These are phyloP conservation scores for Actinomortierella ambigua DNA, from an alignment of 371 early-diverging fungal species.

Conservation along the genomic window DNA sequence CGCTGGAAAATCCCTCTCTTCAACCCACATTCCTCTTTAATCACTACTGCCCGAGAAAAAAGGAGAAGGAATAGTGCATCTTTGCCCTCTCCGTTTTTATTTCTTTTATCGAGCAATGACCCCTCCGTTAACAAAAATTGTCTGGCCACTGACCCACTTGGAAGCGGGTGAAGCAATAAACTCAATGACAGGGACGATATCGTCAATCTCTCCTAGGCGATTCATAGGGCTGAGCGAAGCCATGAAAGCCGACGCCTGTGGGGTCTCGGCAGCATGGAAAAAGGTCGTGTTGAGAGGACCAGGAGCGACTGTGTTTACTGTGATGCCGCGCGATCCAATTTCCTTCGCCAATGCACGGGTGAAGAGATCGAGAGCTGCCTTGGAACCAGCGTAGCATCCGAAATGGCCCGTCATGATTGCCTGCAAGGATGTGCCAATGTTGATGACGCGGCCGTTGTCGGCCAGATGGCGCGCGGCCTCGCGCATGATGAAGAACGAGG, in stretches of 20 bases:
- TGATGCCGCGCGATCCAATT: slow-evolving; percentile 13
- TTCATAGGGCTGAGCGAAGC: slow-evolving; percentile 6
- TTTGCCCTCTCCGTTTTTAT: too few species aligned
- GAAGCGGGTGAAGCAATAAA: slow-evolving; percentile 8
- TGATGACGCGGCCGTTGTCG: slow-evolving; percentile 9
- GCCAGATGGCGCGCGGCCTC: slow-evolving; percentile 11
- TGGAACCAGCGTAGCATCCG: slow-evolving; percentile 14
- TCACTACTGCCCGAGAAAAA: too few species aligned
- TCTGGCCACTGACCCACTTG: slow-evolving; percentile 15
- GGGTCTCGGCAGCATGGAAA: slow-evolving; percentile 14
- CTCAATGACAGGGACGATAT: slow-evolving; percentile 15
- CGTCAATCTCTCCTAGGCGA: slow-evolving; percentile 8
- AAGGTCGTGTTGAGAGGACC: slow-evolving; percentile 24
- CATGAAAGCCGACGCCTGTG: slow-evolving; percentile 12
- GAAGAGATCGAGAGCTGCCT: slow-evolving; percentile 19
- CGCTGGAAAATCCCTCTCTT: too few species aligned
- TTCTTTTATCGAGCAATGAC: slow-evolving; percentile 9
- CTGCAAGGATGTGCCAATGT: slow-evolving; percentile 10
- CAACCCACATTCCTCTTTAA: too few species aligned
- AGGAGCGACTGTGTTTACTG: slow-evolving; percentile 28
- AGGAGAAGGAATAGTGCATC: too few species aligned
- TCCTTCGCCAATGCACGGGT: slow-evolving; percentile 17
- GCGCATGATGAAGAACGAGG: slow-evolving; percentile 11
- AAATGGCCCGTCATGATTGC: slow-evolving; percentile 10
- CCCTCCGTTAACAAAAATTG: slow-evolving; percentile 12